Evolutionary conservation across 768 basidiomycete genomes (phyloP).

Genomic region (Pisolithus tinctorius): DNA sequence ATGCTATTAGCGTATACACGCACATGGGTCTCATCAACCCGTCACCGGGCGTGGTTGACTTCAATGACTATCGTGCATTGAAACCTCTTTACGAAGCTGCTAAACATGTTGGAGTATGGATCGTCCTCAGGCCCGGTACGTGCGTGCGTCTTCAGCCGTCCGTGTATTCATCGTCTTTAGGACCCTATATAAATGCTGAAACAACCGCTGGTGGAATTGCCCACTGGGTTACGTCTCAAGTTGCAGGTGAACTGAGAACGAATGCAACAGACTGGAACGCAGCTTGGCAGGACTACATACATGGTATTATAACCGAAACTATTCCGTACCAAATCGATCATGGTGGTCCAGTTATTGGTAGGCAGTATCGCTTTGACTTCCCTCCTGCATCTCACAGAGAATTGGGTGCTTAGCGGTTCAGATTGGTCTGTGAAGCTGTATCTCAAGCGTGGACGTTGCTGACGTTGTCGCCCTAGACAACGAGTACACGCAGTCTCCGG

Average conservation of each 20-base stretch:
- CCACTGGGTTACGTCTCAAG: constrained; percentile 64
- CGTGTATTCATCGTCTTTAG: constrained; percentile 7
- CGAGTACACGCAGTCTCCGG: constrained; percentile 54
- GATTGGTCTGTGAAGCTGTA: constrained; percentile 34
- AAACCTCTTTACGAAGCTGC: constrained; percentile 72
- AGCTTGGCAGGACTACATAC: constrained; percentile 69
- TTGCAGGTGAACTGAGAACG: constrained; percentile 66
- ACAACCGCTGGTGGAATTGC: constrained; percentile 71
- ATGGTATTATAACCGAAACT: constrained; percentile 55
- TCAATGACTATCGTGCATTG: constrained; percentile 60
- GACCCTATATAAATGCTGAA: constrained; percentile 67
- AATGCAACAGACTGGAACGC: constrained; percentile 56
- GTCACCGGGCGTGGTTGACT: constrained; percentile 66
- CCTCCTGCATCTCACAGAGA: constrained; percentile 1
- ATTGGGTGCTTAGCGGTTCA: constrained; percentile 39
- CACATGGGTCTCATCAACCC: constrained; percentile 80
- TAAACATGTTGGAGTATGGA: constrained; percentile 65
- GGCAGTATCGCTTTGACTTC: constrained; percentile 10
- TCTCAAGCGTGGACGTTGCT: neutral
- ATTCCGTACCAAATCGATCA: constrained; percentile 59
- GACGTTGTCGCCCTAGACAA: constrained; percentile 44
- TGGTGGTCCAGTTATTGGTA: constrained; percentile 73
- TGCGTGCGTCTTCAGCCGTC: neutral
- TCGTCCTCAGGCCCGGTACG: constrained; percentile 71
- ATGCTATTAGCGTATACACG: constrained; percentile 69